Base-by-base conservation (phyloP, 2,329 filamentous ascomycete species). In the Calonectria naviculata region DNA sequence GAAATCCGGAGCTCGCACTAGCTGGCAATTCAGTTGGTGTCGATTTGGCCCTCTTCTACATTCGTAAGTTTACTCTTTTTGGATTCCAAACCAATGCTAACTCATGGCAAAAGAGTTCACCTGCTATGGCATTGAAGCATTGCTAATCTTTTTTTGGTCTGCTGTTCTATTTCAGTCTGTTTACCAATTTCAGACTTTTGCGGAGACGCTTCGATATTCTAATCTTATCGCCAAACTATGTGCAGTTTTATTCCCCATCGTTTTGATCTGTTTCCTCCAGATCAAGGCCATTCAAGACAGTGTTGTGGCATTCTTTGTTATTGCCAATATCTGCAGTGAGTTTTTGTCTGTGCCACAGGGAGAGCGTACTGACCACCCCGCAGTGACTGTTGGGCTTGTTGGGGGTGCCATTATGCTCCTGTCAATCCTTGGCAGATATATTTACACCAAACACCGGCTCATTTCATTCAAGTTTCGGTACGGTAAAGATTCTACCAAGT, bases 71-170 rank as follows among this genome's bases (percentile, higher is more conserved):
- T 4, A 24, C 29, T 29, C 15, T 4, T 34, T 42, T 28, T 8
- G 1, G 9, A 15, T 1, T 0, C 3, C 12, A 26, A 5, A 44
- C 13, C 19, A 5, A 21, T 15, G 36, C 13, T 52, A 73, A 77
- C 49, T 6, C 1, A 60, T 38, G 9, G 10, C 10, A 17, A 21
- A 31, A 88, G 87, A 88, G 74, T 87, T 85, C 61, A 88, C 87
- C 70, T 83, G 81, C 34, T 88, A 88, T 74, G 88, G 87, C 77
- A 85, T 85, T n/a, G 85, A 87, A 75, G 80, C 85, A 10, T 77
- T 87, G 34, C 80, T 87, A 38, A 80, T 85, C 7, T 78, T 87
- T 7, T 87, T 85, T 66, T 89, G 87, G 86, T 86, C 78, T 62
- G 78, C 71, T 5, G 63, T 70, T 15, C 42, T 72, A 19, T 62